Evolutionary conservation across 768 basidiomycete species (phyloP).

Genomic region (Amanita inopinata): DNA sequence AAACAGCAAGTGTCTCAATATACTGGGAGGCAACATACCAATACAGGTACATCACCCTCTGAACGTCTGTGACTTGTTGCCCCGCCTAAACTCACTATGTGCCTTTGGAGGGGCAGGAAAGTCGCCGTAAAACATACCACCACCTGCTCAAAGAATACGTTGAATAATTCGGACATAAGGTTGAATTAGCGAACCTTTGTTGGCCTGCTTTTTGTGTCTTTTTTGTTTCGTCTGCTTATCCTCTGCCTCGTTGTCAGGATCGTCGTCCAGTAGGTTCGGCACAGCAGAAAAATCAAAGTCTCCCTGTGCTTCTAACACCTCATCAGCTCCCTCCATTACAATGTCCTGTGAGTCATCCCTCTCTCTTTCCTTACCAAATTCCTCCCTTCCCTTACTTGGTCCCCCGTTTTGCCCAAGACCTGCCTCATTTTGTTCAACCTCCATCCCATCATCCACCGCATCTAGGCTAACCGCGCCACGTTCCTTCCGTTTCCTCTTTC

Average conservation of each 20-base stretch:
- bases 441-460: neutral
- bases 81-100: conserved; percentile 53
- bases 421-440: neutral
- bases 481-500: conserved; percentile 54
- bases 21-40: neutral
- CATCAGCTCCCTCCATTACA: conserved; percentile 7
- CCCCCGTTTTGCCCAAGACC: neutral
- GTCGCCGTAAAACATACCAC: conserved; percentile 34
- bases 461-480: neutral
- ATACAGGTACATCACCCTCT: conserved; percentile 26
- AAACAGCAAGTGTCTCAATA: too few relatives aligned
- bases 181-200: conserved; percentile 8
- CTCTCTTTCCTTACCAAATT: conserved; percentile 7
- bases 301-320: conserved; percentile 21
- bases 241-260: conserved; percentile 29
- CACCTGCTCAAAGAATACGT: conserved; percentile 22
- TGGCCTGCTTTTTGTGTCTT: conserved; percentile 38
- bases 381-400: conserved; percentile 10
- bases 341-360: conserved; percentile 10
- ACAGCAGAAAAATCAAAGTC: conserved; percentile 62
- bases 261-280: conserved; percentile 65
- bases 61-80: conserved; percentile 66
- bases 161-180: neutral
- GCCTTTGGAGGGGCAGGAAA: conserved; percentile 62
- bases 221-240: conserved; percentile 32